Percentiles rank a stretch among this genome's conserved stretches.
These are phyloP conservation scores for Volvox carteri DNA, from an alignment of 163 green algal genomes.

Conservation along the genomic window DNA sequence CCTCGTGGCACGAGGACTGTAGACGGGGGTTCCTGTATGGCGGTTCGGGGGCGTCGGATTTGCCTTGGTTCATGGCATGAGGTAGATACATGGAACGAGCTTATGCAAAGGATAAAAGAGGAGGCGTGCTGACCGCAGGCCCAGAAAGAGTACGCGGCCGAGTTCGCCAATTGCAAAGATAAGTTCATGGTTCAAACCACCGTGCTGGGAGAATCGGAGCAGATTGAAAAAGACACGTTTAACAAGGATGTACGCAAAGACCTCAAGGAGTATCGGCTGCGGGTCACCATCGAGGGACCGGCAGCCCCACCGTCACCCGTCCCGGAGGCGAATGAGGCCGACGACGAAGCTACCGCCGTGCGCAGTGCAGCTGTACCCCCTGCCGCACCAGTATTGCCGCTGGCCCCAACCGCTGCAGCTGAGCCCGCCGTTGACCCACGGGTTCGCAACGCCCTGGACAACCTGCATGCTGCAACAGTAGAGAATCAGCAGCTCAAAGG, in stretches of 20 bases:
- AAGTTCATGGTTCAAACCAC: constrained; percentile 79
- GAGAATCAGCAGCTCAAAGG: constrained; percentile 52
- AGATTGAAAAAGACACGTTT: constrained; percentile 69
- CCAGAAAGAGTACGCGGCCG: constrained; percentile 72
- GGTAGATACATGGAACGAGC: no score
- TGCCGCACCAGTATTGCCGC: neutral
- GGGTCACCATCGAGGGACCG: constrained; percentile 64
- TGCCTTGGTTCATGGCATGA: no score
- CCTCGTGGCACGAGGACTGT: neutral
- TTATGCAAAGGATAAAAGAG: neutral
- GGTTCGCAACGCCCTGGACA: constrained; percentile 38
- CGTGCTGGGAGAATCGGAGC: constrained; percentile 58
- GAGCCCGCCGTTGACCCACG: constrained; percentile 19
- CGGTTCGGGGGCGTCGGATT: no score
- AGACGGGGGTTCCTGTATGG: no score
- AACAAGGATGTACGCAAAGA: constrained; percentile 62
- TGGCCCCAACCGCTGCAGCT: neutral
- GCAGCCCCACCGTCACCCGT: constrained; percentile 66
- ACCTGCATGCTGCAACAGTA: constrained; percentile 19
- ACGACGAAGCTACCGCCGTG: constrained; percentile 26
- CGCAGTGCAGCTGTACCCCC: neutral
- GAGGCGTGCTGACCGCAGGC: constrained; percentile 37
- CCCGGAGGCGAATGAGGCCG: constrained; percentile 62
- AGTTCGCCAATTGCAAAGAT: constrained; percentile 75
- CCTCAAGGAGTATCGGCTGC: constrained; percentile 61